Percentiles rank a stretch among this genome's conserved stretches.
Evolutionary conservation across 1,284 basidiomycete species (phyloP).

Genomic region (Ustilago esculenta): DNA sequence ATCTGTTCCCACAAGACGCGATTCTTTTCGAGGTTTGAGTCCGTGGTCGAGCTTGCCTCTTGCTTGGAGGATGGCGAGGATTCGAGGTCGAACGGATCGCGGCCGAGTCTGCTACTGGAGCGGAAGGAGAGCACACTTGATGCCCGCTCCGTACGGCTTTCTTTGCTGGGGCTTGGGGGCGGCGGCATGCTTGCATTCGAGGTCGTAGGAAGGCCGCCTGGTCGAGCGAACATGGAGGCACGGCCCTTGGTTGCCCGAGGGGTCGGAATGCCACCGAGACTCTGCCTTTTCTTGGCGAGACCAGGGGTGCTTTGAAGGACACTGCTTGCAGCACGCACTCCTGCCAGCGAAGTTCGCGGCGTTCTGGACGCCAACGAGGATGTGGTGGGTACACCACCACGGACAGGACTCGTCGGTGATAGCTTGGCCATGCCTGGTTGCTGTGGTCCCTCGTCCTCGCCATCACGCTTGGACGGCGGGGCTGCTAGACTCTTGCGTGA

Average conservation of each 20-base stretch:
- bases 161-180: conserved; percentile 48
- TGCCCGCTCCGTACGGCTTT: conserved; percentile 17
- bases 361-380: conserved; percentile 26
- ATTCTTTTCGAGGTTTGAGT: conserved; percentile 68
- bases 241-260: conserved; percentile 49
- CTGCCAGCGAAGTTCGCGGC: conserved; percentile 33
- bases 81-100: conserved; percentile 20
- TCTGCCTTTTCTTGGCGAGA: conserved; percentile 42
- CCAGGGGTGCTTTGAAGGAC: conserved; percentile 21
- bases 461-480: conserved; percentile 9
- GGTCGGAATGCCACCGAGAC: conserved; percentile 43
- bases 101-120: conserved; percentile 38
- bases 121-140: conserved; percentile 36
- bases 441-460: conserved; percentile 26
- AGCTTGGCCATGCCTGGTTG: conserved; percentile 24
- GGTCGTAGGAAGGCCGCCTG: conserved; percentile 15
- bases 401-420: conserved; percentile 60
- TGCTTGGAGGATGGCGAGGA: conserved; percentile 23
- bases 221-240: conserved; percentile 47
- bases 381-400: conserved; percentile 8
- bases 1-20: conserved; percentile 65
- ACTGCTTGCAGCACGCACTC: conserved; percentile 19
- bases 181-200: conserved; percentile 47
- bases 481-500: conserved; percentile 49
- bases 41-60: conserved; percentile 3